Evolutionary conservation across 352 stramenopile genomes (phyloP).

Genomic region (Pythium phragmiticola): DNA sequence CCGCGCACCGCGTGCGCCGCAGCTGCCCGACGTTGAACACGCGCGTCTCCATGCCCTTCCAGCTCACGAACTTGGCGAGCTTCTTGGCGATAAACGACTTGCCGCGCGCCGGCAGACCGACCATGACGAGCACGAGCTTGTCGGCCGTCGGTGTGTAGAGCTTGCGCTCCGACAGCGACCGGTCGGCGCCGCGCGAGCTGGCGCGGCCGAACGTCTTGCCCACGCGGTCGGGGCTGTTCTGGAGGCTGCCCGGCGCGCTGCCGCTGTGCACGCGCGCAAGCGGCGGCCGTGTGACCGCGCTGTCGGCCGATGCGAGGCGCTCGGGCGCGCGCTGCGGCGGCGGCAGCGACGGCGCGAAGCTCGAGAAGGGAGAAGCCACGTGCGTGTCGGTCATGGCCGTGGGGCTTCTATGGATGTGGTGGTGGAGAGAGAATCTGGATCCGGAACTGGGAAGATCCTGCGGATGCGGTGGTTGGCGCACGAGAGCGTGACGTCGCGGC

Average conservation of each 20-base stretch:
- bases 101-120: constrained; percentile 91
- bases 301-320: constrained; percentile 23
- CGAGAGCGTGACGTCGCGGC: constrained; percentile 4
- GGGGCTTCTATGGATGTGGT: background rate
- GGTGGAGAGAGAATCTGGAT: background rate
- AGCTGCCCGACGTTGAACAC: constrained; percentile 97
- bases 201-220: constrained; percentile 5
- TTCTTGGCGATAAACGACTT: constrained; percentile 97
- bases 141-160: constrained; percentile 83
- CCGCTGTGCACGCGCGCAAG: constrained; percentile 14
- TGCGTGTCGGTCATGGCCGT: constrained; percentile 9
- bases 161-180: constrained; percentile 67
- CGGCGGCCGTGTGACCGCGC: constrained; percentile 5
- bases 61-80: constrained; percentile 75
- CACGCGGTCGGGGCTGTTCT: constrained; percentile 21
- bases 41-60: constrained; percentile 74
- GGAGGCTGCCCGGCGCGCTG: constrained; percentile 25
- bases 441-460: constrained; percentile 11
- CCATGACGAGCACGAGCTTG: constrained; percentile 96
- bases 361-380: background rate
- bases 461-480: background rate
- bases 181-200: constrained; percentile 20
- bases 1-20: constrained; percentile 73
- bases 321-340: constrained; percentile 15
- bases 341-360: constrained; percentile 1